A percentile compares a stretch with the other conserved stretches of the same genome.
phyloP scores from a whole-genome alignment of 2,329 filamentous ascomycete species.

The Dactylellina parvicollis region DNA sequence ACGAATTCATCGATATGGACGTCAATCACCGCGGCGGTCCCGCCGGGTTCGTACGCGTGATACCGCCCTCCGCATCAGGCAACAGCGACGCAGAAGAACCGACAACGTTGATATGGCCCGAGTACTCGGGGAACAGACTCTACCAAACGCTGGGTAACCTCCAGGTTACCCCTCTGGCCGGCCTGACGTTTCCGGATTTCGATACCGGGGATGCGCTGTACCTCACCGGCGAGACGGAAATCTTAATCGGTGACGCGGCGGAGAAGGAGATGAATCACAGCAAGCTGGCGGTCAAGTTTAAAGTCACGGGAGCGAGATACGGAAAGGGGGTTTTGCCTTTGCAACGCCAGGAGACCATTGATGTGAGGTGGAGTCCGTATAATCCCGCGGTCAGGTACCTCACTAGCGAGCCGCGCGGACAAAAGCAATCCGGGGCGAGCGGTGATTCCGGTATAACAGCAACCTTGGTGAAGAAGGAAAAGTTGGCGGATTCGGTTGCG shows the following conservation, averaged over 20 bases:
- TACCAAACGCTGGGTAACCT: constrained; percentile 88
- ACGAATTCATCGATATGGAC: constrained; percentile 76
- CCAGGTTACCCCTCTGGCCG: constrained; percentile 71
- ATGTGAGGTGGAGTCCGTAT: constrained; percentile 73
- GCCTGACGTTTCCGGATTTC: constrained; percentile 79
- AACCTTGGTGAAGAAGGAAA: constrained; percentile 68
- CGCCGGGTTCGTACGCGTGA: constrained; percentile 76
- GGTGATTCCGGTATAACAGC: constrained; percentile 62
- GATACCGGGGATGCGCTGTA: constrained; percentile 78
- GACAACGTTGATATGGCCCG: constrained; percentile 74
- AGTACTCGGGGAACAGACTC: constrained; percentile 83
- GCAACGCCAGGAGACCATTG: constrained; percentile 64
- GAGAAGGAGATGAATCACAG: constrained; percentile 72
- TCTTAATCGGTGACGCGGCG: constrained; percentile 74
- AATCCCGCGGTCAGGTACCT: constrained; percentile 78
- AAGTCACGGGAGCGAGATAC: constrained; percentile 70
- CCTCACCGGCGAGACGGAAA: constrained; percentile 73
- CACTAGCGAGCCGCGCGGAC: constrained; percentile 66
- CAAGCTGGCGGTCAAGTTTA: constrained; percentile 77
- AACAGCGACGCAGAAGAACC: constrained; percentile 59
- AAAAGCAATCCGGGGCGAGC: constrained; percentile 29
- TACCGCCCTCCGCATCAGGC: constrained; percentile 60
- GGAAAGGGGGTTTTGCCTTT: constrained; percentile 74
- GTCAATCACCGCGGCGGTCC: constrained; percentile 82
- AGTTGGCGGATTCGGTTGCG: constrained; percentile 73